Evolutionary conservation across 2,329 filamentous ascomycete genomes (phyloP), one percentile per base, ranked within the genome.

Genomic region (Pyrenophora seminiperda): DNA sequence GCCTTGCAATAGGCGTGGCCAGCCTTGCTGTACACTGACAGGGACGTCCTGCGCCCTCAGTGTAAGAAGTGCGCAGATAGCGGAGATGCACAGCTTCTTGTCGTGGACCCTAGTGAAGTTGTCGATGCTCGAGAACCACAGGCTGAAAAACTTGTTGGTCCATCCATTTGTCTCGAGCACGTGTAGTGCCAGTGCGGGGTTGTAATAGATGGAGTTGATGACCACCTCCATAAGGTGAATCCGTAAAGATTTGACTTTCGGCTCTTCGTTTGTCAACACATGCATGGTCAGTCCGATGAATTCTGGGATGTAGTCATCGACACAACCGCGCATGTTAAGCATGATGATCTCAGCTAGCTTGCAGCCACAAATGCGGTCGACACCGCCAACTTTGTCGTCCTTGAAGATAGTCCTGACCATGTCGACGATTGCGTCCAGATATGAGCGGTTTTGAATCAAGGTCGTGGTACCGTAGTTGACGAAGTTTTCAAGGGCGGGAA

Each of bases 221-320:
- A 99, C 86, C 86, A 99, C 95, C 77, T 99, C 94, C 89, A 99
- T 96, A 36, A 99, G 78, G 73, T 99, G 93, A 46, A 97, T 92
- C 66, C 90, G 88, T 74, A 97, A 95, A 3, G 90, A 92, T 80
- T 95, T 97, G 62, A 95, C 87, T 75, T 91, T 92, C 42, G 90
- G 80, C 59, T 96, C 89, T 34, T 88, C 83, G 41, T 82, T 85
- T 17, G 80, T 84, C 31, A 99, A 81, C 30, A 92, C 87, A 38
- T 77, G 82, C 91, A 97, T 97, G 22, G 91, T 89, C 74, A 97
- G 86, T 61, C 85, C 84, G 61, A 97, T 87, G 73, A 99, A 97
- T 50, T 91, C 88, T 14, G 90, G 86, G 29, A 97, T 85, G 68
- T 91, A 93, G 68, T 89, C 86, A 74, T 97, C 92, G 55, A 96